Evolutionary conservation across 2,329 filamentous ascomycete genomes (phyloP).

Genomic region (Trichoderma sp.): DNA sequence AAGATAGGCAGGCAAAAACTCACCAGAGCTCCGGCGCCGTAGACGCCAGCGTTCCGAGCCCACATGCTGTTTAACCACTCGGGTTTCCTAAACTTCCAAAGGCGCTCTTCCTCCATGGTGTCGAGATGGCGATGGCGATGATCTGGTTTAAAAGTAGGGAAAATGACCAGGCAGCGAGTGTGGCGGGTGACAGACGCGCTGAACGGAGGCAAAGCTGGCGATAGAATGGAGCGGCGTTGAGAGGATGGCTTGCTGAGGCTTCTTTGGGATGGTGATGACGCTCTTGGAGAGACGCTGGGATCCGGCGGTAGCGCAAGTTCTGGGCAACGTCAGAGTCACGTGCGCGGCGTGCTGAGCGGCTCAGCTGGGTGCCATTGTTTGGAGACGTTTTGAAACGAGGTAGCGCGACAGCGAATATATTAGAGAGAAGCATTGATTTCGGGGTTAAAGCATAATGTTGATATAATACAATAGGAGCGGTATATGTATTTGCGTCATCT

Average conservation of each 20-base stretch:
- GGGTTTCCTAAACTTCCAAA: constrained; percentile 69
- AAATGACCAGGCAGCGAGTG: background rate
- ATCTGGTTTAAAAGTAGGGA: background rate
- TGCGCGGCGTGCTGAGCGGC: background rate
- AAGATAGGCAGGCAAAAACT: constrained; percentile 36
- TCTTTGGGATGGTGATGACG: constrained; percentile 15
- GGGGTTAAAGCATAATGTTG: background rate
- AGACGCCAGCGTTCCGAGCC: constrained; percentile 67
- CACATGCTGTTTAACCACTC: constrained; percentile 69
- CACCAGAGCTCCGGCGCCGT: constrained; percentile 65
- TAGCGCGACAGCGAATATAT: background rate
- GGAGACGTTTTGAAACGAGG: background rate
- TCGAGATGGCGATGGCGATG: constrained; percentile 25
- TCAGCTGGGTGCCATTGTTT: background rate
- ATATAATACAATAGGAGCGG: no score
- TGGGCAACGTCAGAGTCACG: constrained; percentile 29
- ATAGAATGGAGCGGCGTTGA: background rate
- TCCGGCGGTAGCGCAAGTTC: constrained; percentile 22
- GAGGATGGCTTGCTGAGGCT: constrained; percentile 3
- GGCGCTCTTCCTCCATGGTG: constrained; percentile 65
- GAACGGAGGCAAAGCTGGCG: constrained; percentile 3
- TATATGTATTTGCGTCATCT: background rate
- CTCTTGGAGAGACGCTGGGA: constrained; percentile 16
- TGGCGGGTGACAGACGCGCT: background rate
- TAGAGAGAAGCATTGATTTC: background rate